phyloP scores from a whole-genome alignment of 495 filamentous ascomycete species.

The Penicillium ochrochloron region DNA sequence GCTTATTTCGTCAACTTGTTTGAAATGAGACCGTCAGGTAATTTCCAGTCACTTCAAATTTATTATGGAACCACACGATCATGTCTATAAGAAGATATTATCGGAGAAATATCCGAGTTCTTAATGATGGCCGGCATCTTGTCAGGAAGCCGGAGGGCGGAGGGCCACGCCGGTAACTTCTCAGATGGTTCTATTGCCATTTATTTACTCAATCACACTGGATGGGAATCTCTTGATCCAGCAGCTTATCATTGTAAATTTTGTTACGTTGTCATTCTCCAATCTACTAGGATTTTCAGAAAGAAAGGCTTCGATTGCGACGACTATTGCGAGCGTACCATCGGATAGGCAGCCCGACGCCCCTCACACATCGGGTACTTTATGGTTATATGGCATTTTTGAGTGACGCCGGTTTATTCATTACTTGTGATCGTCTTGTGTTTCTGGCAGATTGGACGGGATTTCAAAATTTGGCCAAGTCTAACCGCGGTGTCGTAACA shows the following conservation, averaged over 20 bases:
- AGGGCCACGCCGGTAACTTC: neutral
- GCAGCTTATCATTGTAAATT: neutral
- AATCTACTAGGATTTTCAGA: neutral
- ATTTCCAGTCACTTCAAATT: neutral
- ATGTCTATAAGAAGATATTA: neutral
- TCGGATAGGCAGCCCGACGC: slow-evolving; percentile 11
- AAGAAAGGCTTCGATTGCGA: neutral
- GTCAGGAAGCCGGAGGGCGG: neutral
- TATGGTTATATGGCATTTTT: slow-evolving; percentile 19
- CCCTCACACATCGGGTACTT: slow-evolving; percentile 15
- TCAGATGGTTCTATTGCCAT: neutral
- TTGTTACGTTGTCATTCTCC: neutral
- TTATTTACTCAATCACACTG: neutral
- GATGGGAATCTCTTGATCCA: neutral
- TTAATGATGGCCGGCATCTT: neutral
- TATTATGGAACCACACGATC: too few species aligned
- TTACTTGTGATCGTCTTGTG: neutral
- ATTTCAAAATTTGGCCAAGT: neutral
- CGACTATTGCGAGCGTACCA: neutral
- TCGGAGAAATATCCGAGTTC: neutral
- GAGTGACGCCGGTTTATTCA: neutral
- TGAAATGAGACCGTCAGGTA: neutral
- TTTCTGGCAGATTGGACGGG: neutral
- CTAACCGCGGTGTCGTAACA: neutral
- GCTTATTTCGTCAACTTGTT: neutral